Percentiles rank a stretch among this genome's conserved stretches.
Evolutionary conservation across 2,329 filamentous ascomycete species (phyloP).

Genomic region (Arthrobotrys conoides): DNA sequence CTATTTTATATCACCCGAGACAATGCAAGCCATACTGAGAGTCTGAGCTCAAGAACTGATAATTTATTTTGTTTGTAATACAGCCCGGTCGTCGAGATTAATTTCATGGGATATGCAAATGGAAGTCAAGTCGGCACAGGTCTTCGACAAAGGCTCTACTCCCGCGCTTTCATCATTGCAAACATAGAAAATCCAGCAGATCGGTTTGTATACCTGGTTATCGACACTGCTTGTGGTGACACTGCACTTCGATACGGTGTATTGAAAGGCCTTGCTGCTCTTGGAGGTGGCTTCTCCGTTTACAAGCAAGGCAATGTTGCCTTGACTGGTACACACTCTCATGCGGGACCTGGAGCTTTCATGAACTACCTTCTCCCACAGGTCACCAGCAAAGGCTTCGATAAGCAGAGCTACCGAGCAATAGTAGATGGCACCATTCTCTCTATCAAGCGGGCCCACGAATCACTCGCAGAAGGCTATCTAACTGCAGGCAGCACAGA

Average conservation of each 20-base stretch:
- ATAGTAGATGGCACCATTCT: slow-evolving; percentile 88
- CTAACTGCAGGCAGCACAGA: slow-evolving; percentile 79
- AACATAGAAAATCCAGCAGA: slow-evolving; percentile 76
- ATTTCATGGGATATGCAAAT: slow-evolving; percentile 92
- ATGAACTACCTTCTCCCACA: slow-evolving; percentile 94
- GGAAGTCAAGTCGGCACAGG: slow-evolving; percentile 85
- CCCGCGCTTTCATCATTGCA: slow-evolving; percentile 88
- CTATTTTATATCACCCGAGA: background rate
- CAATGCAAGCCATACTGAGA: too few relatives aligned
- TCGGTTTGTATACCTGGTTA: slow-evolving; percentile 86
- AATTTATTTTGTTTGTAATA: slow-evolving; percentile 67
- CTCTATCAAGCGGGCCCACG: slow-evolving; percentile 85
- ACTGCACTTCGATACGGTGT: slow-evolving; percentile 91
- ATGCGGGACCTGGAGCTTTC: slow-evolving; percentile 92
- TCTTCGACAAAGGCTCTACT: slow-evolving; percentile 87
- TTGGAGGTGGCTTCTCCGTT: slow-evolving; percentile 76
- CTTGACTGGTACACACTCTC: slow-evolving; percentile 91
- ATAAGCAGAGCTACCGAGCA: slow-evolving; percentile 87
- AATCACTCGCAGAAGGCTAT: slow-evolving; percentile 77
- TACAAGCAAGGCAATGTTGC: slow-evolving; percentile 88
- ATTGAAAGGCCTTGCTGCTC: slow-evolving; percentile 77
- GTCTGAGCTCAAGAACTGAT: background rate
- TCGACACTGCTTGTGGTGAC: slow-evolving; percentile 90
- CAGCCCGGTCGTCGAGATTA: slow-evolving; percentile 83
- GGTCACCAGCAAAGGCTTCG: slow-evolving; percentile 87